Base-by-base conservation (phyloP, 805 yeast species). In the Kuraishia hungarica region DNA sequence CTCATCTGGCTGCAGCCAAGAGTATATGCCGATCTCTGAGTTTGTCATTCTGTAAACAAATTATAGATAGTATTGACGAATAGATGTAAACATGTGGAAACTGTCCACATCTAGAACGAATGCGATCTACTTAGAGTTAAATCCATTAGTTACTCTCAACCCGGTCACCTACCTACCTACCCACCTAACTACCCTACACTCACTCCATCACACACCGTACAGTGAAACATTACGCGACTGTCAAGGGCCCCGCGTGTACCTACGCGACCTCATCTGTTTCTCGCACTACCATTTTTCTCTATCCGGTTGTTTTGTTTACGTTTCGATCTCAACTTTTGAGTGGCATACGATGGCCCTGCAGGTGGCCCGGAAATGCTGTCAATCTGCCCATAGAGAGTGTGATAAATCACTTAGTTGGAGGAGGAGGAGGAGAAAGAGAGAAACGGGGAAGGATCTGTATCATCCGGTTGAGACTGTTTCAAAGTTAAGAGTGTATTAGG, bases 1-100 rank as follows among this genome's bases (percentile, higher is more conserved):
- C 1, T 57, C 52, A 19, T 65, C 67, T n/a, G 67, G 61, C 5
- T 56, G 48, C 46, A 70, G 52, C 29, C 65, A 46, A 39, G 70
- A 54, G 58, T 68, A 63, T 8, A 64, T 54, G 35, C 66, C 68
- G 69, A 69, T 35, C 20, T 19, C 28, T 21, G 29, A 22, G 13
- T 21, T n/a, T 6, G 49, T 22, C 24, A 22, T 47, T 47, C 21
- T 20, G 3, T 10, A 13, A 11, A 19, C 43, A 35, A 15, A 6
- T 35, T 4, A 13, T 13, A 35, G 11, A 13, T 7, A 13, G 29
- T 26, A 10, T 26, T 26, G 29, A 26, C 29, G 10, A 26, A 10
- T 10, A 10, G 5, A 26, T 26, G 29, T n/a, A n/a, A n/a, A n/a
- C n/a, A n/a, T n/a, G n/a, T n/a, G n/a, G n/a, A n/a, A n/a, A n/a